Evolutionary conservation across 2,329 filamentous ascomycete species (phyloP).

Genomic region (Claviceps fusiformis): DNA sequence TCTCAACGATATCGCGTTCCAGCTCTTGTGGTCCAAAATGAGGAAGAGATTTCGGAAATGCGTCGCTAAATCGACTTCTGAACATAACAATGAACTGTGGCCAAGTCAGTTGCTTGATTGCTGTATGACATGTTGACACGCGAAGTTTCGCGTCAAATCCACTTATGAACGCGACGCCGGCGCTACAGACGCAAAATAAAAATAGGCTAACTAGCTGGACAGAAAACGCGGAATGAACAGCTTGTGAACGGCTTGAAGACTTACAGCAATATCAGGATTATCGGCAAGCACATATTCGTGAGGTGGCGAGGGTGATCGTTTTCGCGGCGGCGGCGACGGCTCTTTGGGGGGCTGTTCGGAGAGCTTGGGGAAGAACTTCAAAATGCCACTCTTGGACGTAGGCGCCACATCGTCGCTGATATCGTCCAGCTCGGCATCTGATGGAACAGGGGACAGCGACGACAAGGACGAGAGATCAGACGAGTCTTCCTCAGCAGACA

Average conservation of each 20-base stretch:
- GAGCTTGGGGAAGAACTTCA: slow-evolving; percentile 54
- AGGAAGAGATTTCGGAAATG: slow-evolving; percentile 72
- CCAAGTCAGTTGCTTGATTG: slow-evolving; percentile 2
- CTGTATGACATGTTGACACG: slow-evolving; percentile 22
- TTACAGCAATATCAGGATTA: slow-evolving; percentile 81
- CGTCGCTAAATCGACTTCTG: slow-evolving; percentile 79
- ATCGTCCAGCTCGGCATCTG: slow-evolving; percentile 37
- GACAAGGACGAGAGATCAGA: slow-evolving; percentile 50
- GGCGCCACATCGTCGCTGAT: slow-evolving; percentile 18
- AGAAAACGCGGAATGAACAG: not conserved
- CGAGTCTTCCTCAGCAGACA: slow-evolving; percentile 47
- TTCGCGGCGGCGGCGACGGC: slow-evolving; percentile 53
- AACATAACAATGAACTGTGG: slow-evolving; percentile 95
- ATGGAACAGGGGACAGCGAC: slow-evolving; percentile 30
- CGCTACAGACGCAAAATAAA: not conserved
- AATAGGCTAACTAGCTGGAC: not conserved
- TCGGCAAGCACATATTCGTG: slow-evolving; percentile 86
- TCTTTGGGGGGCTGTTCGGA: slow-evolving; percentile 39
- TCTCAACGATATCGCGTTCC: slow-evolving; percentile 70
- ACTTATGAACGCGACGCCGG: slow-evolving; percentile 4
- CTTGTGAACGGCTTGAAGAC: slow-evolving; percentile 28
- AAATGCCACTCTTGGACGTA: slow-evolving; percentile 44
- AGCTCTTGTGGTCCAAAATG: slow-evolving; percentile 94
- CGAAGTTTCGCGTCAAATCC: slow-evolving; percentile 40
- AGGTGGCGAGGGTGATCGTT: slow-evolving; percentile 74